phyloP scores from a whole-genome alignment of 2,329 filamentous ascomycete species.

The Chaetomium olivaceum region DNA sequence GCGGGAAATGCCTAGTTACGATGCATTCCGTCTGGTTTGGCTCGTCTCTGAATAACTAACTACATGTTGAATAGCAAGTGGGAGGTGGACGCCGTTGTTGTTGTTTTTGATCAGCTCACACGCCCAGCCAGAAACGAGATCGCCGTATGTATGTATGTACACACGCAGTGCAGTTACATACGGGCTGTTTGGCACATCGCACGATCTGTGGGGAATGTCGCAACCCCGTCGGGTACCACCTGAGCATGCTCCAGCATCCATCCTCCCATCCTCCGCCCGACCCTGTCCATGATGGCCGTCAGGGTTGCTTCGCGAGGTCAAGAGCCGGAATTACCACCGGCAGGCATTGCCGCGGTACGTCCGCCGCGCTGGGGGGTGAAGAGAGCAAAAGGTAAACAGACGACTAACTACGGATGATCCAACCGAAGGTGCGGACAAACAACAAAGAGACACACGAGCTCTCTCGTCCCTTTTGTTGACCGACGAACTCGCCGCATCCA shows the following conservation, averaged over 20 bases:
- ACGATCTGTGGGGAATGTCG: slow-evolving; percentile 22
- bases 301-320: slow-evolving; percentile 8
- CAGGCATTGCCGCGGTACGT: slow-evolving; percentile 1
- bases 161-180: slow-evolving; percentile 11
- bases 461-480: neutral
- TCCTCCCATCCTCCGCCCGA: neutral
- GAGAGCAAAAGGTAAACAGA: neutral
- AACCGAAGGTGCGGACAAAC: neutral
- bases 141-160: neutral
- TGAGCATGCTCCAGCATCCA: slow-evolving; percentile 6
- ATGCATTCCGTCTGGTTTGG: neutral
- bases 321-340: slow-evolving; percentile 11
- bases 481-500: neutral
- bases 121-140: neutral
- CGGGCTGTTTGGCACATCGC: slow-evolving; percentile 6
- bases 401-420: neutral
- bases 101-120: neutral
- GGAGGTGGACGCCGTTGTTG: neutral
- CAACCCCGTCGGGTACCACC: slow-evolving; percentile 16
- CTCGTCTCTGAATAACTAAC: neutral
- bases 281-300: neutral
- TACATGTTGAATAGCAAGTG: neutral
- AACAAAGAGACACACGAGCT: neutral
- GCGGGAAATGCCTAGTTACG: neutral
- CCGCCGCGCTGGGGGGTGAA: neutral